These are phyloP conservation scores for Zoysia japonica DNA, from an alignment of 176 grass and related monocot species.

Conservation along the genomic window DNA sequence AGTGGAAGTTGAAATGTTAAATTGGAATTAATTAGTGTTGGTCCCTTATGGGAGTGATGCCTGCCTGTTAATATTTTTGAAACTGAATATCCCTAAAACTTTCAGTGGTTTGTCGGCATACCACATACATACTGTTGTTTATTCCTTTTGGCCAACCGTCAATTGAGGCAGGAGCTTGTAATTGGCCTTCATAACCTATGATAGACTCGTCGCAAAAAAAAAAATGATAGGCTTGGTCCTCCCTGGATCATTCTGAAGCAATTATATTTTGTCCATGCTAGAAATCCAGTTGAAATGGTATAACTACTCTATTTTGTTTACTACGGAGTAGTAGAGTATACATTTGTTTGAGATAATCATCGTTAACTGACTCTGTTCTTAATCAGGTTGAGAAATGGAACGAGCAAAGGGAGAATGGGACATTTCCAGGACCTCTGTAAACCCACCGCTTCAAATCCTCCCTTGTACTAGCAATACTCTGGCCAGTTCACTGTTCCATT, in stretches of 20 bases:
- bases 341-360: neutral
- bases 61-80: neutral
- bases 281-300: neutral
- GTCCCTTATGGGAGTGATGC: neutral
- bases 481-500: slow-evolving; percentile 38
- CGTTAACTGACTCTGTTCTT: neutral
- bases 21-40: neutral
- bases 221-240: neutral
- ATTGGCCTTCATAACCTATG: slow-evolving; percentile 1
- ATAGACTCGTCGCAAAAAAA: neutral
- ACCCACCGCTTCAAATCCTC: neutral
- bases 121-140: neutral
- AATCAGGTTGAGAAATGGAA: slow-evolving; percentile 68
- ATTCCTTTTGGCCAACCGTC: neutral
- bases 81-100: neutral
- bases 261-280: neutral
- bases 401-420: slow-evolving; percentile 64
- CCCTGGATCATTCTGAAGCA: neutral
- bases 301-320: no score
- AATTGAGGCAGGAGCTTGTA: neutral
- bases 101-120: neutral
- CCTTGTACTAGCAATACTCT: slow-evolving; percentile 24
- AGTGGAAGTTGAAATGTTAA: neutral
- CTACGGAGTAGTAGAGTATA: neutral
- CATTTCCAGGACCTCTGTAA: slow-evolving; percentile 74